These are phyloP conservation scores for Magnusiomyces magnusii DNA, from an alignment of 1,139 yeast species.

Conservation along the genomic window DNA sequence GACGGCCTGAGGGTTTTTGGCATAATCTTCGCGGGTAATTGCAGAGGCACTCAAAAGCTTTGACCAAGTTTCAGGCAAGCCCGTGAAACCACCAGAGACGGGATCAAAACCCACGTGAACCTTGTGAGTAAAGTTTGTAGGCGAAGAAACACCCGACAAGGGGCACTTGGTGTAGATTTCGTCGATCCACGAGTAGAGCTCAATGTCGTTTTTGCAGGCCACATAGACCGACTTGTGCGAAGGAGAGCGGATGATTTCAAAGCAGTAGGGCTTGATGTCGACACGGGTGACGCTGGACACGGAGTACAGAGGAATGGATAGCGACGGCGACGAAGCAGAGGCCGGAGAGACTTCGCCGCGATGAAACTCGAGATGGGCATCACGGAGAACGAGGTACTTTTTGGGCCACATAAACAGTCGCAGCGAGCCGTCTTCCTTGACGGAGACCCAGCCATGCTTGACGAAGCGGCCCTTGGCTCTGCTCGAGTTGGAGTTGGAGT, in stretches of 20 bases:
- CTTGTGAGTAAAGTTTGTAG: conserved; percentile 40
- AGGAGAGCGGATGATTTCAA: conserved; percentile 62
- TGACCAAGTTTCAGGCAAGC: conserved; percentile 42
- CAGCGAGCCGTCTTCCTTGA: conserved; percentile 74
- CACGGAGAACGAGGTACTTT: conserved; percentile 69
- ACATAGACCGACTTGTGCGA: conserved; percentile 59
- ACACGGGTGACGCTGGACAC: conserved; percentile 52
- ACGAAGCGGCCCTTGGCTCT: conserved; percentile 17
- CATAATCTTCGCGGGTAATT: conserved; percentile 40
- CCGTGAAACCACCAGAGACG: conserved; percentile 40
- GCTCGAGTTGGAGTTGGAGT: not conserved
- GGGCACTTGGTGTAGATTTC: conserved; percentile 85
- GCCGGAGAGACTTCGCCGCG: conserved; percentile 46
- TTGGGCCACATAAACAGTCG: conserved; percentile 90
- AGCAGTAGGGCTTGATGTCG: conserved; percentile 61
- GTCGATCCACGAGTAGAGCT: conserved; percentile 86
- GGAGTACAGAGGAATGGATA: conserved; percentile 49
- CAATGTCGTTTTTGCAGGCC: conserved; percentile 70
- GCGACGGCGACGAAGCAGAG: conserved; percentile 33
- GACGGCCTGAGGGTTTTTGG: conserved; percentile 41
- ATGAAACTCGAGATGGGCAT: conserved; percentile 65
- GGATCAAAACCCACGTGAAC: conserved; percentile 44
- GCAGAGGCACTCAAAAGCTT: conserved; percentile 37
- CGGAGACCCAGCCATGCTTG: conserved; percentile 76
- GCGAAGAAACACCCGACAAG: conserved; percentile 52